phyloP scores from a whole-genome alignment of 148 eudicot genomes.

The Hydrangea macrophylla region DNA sequence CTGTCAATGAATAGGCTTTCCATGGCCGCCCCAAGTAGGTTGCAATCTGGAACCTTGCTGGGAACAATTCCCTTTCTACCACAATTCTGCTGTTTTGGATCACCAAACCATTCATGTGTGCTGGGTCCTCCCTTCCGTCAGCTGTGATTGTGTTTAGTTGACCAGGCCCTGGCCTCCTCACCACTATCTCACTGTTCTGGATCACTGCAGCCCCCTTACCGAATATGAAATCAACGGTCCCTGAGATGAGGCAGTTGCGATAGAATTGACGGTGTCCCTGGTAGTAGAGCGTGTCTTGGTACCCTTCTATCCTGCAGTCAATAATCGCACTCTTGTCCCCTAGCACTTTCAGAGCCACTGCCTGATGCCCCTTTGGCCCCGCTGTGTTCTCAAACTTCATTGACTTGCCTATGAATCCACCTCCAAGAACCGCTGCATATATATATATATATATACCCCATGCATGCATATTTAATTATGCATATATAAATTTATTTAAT shows the following conservation, averaged over 20 bases:
- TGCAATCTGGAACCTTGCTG: constrained; percentile 22
- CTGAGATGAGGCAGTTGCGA: constrained; percentile 51
- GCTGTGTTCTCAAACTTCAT: constrained; percentile 60
- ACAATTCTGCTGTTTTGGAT: constrained; percentile 44
- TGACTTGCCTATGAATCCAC: constrained; percentile 35
- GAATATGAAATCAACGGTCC: constrained; percentile 62
- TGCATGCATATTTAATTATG: too few relatives aligned
- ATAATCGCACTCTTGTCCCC: constrained; percentile 36
- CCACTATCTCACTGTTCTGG: constrained; percentile 34
- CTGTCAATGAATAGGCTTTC: constrained; percentile 34
- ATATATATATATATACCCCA: too few relatives aligned
- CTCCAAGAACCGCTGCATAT: constrained; percentile 24
- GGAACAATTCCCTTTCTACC: constrained; percentile 22
- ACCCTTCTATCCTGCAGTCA: constrained; percentile 50
- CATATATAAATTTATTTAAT: too few relatives aligned
- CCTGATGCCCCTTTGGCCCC: constrained; percentile 53
- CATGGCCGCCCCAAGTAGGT: constrained; percentile 57
- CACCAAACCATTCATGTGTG: constrained; percentile 34
- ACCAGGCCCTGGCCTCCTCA: constrained; percentile 26
- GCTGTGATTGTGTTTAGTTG: constrained; percentile 48
- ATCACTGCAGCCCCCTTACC: constrained; percentile 40
- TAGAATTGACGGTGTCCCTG: constrained; percentile 54
- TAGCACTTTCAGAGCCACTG: constrained; percentile 46
- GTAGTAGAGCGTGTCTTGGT: constrained; percentile 56
- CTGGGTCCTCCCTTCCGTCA: constrained; percentile 33